phyloP scores from a whole-genome alignment of 345 rosid genomes.

The Salix arbutifolia region DNA sequence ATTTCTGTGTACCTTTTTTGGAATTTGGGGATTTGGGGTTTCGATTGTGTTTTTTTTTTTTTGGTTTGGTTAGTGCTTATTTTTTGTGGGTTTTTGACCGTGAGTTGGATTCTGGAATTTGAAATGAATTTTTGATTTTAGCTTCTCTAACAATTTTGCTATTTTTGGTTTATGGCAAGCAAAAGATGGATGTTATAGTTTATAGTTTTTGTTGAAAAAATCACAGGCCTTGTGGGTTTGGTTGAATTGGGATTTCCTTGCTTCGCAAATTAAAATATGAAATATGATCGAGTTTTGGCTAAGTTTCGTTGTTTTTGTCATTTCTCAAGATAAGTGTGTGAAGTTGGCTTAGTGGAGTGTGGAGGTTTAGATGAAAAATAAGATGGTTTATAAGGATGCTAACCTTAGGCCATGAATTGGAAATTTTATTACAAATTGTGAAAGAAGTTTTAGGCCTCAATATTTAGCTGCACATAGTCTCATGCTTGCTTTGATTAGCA shows the following conservation, averaged over 20 bases:
- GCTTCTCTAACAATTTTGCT: background rate
- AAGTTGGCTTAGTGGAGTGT: background rate
- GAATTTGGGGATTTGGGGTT: background rate
- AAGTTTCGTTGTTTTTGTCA: background rate
- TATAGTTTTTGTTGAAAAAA: background rate
- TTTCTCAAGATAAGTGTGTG: background rate
- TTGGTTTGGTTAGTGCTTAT: background rate
- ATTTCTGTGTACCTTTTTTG: background rate
- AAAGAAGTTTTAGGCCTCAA: background rate
- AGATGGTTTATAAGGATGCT: background rate
- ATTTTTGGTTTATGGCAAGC: background rate
- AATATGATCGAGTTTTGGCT: background rate
- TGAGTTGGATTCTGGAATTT: background rate
- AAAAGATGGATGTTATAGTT: background rate
- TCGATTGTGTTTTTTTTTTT: background rate
- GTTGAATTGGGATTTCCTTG: background rate
- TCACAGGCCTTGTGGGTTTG: background rate
- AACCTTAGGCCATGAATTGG: background rate
- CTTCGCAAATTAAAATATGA: background rate
- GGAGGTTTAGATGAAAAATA: background rate
- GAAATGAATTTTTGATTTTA: background rate
- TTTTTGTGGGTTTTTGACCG: background rate
- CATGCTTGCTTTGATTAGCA: background rate
- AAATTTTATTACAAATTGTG: background rate
- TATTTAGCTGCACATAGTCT: background rate